These are phyloP conservation scores for Pulveroboletus sp. DNA, from an alignment of 768 basidiomycete species.

Conservation along the genomic window DNA sequence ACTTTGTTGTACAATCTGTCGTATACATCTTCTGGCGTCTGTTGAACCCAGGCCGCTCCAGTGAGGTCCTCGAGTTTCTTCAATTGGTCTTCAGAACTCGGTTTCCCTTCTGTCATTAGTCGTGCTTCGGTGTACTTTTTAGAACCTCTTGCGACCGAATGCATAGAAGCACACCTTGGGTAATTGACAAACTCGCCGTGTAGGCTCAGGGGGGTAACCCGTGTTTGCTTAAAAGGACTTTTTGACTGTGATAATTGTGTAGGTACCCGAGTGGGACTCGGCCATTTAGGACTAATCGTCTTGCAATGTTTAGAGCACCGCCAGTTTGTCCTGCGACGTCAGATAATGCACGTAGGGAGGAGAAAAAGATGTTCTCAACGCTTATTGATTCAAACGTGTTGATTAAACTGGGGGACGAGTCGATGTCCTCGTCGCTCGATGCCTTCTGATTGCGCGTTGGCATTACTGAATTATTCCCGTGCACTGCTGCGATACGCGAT, in stretches of 20 bases:
- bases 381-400: background rate
- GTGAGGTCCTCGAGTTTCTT: background rate
- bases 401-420: background rate
- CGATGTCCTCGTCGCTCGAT: background rate
- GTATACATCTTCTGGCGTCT: background rate
- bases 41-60: too few relatives aligned
- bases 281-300: too few relatives aligned
- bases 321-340: background rate
- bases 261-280: background rate
- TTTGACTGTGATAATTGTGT: background rate
- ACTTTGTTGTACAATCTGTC: background rate
- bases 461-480: too few relatives aligned
- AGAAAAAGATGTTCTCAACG: background rate
- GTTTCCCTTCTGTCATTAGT: background rate
- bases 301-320: too few relatives aligned
- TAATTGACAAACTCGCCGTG: too few relatives aligned
- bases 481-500: too few relatives aligned
- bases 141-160: too few relatives aligned
- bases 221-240: background rate
- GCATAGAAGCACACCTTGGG: background rate
- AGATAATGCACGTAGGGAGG: background rate
- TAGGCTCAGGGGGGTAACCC: too few relatives aligned
- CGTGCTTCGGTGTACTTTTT: too few relatives aligned
- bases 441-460: too few relatives aligned
- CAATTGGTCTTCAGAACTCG: background rate